Base-by-base conservation (phyloP, 2,329 filamentous ascomycete genomes). In the Penicillium sp. region DNA sequence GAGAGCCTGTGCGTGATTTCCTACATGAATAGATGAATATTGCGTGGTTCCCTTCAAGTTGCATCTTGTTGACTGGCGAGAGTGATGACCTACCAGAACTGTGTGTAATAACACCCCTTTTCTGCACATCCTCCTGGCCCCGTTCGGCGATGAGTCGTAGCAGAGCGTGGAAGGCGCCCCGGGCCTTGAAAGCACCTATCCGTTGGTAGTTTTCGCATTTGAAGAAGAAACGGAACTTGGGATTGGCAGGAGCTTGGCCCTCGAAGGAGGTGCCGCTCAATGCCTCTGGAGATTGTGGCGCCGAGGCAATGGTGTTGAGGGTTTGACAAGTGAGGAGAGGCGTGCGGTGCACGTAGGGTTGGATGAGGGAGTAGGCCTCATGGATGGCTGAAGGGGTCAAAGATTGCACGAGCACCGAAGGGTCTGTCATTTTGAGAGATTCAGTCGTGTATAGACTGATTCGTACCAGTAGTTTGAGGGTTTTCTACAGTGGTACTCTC, bases 171-270 rank as follows among this genome's bases (percentile, higher is more conserved):
- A 95, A 96, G 0, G 90, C 91, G 4, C 91, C 93, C 6, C 91
- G 77, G 15, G 83, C 85, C 72, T 97, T 97, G 75, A 97, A 97
- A 1, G 91, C 91, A 45, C 91, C 93, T 48, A 94, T 82, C 48
- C 83, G 82, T 74, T 97, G 93, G 51, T 88, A 75, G 69, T 96
- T 96, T 75, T 97, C 91, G 69, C 88, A 94, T 74, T 97, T 97
- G 79, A 97, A 95, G 75, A 87, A 93, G 45, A 97, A 76, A 12
- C 81, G 76, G 33, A 95, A 72, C 43, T 72, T 79, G 0, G 88
- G 88, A 3, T 66, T 72, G 1, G 85, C 80, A 0, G 83, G 77
- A n/a, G 65, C 63, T 34, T 76, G 71, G 6, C 77, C 78, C 57
- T 78, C 75, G 72, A 77, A 83, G 55, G 72, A 69, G 4, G 83